Percentiles rank a stretch among this genome's conserved stretches.
Conservation (phyloP, 1,284 basidiomycete species). For the Rhodotorula sp. region DNA sequence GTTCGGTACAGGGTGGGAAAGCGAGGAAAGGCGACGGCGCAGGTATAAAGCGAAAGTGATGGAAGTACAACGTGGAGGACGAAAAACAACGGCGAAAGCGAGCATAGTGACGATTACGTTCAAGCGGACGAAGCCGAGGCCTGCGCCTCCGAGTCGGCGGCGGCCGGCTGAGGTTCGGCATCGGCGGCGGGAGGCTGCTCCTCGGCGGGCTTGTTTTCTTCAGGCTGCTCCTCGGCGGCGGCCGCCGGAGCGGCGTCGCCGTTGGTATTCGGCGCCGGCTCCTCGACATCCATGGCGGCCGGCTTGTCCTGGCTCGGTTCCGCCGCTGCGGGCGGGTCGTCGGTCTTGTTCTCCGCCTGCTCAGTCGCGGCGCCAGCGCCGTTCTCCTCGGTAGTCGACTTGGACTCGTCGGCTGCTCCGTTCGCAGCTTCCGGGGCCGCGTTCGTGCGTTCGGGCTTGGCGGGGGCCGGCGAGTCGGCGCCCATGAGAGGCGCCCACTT, state of each 20-base stretch:
- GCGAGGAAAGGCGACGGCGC: neutral
- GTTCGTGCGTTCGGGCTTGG: conserved; percentile 11
- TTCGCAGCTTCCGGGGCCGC: conserved; percentile 16
- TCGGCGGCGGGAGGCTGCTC: conserved; percentile 9
- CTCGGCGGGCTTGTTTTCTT: conserved; percentile 39
- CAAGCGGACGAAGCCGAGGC: neutral
- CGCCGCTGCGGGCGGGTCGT: conserved; percentile 5
- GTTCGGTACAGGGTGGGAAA: neutral
- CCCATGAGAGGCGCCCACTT: conserved; percentile 44
- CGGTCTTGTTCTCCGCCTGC: neutral
- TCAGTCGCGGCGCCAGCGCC: neutral
- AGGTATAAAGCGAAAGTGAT: neutral
- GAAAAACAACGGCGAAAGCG: neutral
- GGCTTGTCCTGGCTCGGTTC: conserved; percentile 15
- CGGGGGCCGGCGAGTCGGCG: conserved; percentile 14
- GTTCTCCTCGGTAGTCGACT: neutral
- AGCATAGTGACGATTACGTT: neutral
- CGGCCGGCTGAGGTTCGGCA: neutral
- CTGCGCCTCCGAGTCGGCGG: neutral
- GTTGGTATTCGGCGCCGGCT: conserved; percentile 12
- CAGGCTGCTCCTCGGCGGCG: conserved; percentile 4
- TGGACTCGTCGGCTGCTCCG: conserved; percentile 16
- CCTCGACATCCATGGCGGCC: conserved; percentile 11
- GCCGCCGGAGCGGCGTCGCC: conserved; percentile 18
- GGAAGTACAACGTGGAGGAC: neutral